Base-by-base conservation (phyloP, 352 stramenopile genomes). In the Phytophthora crassamura region DNA sequence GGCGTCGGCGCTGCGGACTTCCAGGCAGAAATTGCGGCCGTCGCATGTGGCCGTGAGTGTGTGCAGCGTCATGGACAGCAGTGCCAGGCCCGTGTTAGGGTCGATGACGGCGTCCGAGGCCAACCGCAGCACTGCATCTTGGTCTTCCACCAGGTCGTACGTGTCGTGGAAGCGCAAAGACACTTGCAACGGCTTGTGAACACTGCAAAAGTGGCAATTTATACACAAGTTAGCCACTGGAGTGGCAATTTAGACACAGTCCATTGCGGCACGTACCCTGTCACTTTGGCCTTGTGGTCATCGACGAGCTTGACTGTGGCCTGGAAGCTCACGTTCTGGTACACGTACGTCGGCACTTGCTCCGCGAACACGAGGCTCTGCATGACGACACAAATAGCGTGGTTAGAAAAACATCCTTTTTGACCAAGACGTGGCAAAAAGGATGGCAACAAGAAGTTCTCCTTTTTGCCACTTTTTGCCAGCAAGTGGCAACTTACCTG, bases 151-250 rank as follows among this genome's bases (percentile, higher is more conserved):
- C 10, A 89, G 60, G 64, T 93, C 84, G 71, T 90, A 88, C 57
- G 84, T 89, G 74, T 91, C 84, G 67, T 90, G 75, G 71, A 78
- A 93, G 35, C 84, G 82, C 53, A 93, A 45, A 1, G 72, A 88
- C 57, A 90, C 77, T 54, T 81, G 69, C 22, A 93, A 57, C 33
- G 59, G 45, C 45, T 81, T 81, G 22, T 57, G 54, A n/a, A 81
- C 46, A 25, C 78, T 84, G 38, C 6, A 48, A 33, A 28, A 43
- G 20, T 25, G 16, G 16, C 12, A 43, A 12, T n/a, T 48, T 41
- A 41, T 11, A 55, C 33, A 52, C n/a, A 39, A 52, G 25, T 56
- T 48, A 57, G 30, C 9, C 46, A 57, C 34, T 33, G 16, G n/a
- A 43, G 22, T 30, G 18, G 33, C 10, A 1, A 34, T 20, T 59